Percentiles rank a stretch among this genome's conserved stretches.
Conservation (phyloP, 305 asterid species). For the Lippia alba region DNA sequence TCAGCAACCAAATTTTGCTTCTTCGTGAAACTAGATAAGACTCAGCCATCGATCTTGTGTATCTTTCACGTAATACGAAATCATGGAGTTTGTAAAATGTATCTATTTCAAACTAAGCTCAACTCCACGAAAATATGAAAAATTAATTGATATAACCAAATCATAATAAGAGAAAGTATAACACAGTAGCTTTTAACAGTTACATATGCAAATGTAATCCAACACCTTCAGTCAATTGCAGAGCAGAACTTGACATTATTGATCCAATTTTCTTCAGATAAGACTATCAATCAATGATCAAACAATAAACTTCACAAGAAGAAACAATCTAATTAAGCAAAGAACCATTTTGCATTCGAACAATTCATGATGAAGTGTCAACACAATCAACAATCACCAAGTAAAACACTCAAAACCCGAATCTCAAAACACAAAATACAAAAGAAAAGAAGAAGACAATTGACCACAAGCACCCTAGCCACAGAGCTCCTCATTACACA, state of each 20-base stretch:
- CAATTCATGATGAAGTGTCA: not conserved
- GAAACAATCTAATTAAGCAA: not conserved
- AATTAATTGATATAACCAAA: not conserved
- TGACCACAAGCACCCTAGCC: constrained; percentile 80
- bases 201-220: not conserved
- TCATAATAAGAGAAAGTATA: not conserved
- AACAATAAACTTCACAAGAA: too few relatives aligned
- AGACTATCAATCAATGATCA: too few relatives aligned
- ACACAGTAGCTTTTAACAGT: not conserved
- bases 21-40: not conserved
- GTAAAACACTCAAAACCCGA: not conserved
- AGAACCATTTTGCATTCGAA: not conserved
- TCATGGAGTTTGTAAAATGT: not conserved
- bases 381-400: constrained; percentile 6
- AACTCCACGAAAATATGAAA: not conserved
- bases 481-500: constrained; percentile 80
- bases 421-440: not conserved
- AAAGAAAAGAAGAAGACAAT: constrained; percentile 25
- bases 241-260: not conserved
- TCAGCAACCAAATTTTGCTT: not conserved
- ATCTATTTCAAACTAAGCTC: not conserved
- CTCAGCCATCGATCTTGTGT: not conserved
- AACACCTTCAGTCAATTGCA: not conserved
- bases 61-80: not conserved
- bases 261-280: not conserved